These are phyloP conservation scores for Xylariaceae sp. DNA, from an alignment of 2,329 filamentous ascomycete genomes.

Conservation along the genomic window DNA sequence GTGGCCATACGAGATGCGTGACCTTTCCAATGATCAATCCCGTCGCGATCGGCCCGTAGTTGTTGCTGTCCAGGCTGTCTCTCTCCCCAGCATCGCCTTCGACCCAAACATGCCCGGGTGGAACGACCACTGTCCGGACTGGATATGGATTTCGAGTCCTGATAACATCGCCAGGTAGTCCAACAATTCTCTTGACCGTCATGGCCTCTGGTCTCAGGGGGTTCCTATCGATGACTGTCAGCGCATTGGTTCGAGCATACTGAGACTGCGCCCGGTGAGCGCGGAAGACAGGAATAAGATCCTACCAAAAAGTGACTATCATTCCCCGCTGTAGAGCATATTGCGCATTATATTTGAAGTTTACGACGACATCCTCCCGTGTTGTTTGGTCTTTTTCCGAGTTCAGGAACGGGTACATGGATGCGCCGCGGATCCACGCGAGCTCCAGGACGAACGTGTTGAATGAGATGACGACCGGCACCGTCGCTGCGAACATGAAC, in stretches of 20 bases:
- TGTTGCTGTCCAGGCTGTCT: conserved; percentile 76
- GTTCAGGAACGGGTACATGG: conserved; percentile 77
- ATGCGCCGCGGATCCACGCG: conserved; percentile 53
- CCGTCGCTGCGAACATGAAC: conserved; percentile 53
- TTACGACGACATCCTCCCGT: conserved; percentile 51
- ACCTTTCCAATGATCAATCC: conserved; percentile 71
- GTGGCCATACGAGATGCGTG: conserved; percentile 66
- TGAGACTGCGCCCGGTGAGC: not conserved
- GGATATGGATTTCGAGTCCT: conserved; percentile 58
- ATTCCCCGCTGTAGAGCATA: conserved; percentile 62
- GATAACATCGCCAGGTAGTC: conserved; percentile 72
- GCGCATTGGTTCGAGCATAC: not conserved
- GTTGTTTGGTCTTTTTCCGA: conserved; percentile 54
- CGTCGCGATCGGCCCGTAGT: conserved; percentile 77
- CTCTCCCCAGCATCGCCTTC: conserved; percentile 77
- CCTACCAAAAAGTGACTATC: conserved; percentile 65
- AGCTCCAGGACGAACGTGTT: conserved; percentile 56
- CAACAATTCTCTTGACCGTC: conserved; percentile 79
- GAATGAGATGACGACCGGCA: conserved; percentile 58
- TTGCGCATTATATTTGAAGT: conserved; percentile 54
- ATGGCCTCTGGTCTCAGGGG: conserved; percentile 64
- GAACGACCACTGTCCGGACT: conserved; percentile 56
- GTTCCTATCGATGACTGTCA: conserved; percentile 45
- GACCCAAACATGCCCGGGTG: conserved; percentile 85
- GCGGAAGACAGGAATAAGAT: conserved; percentile 14